A percentile compares a stretch with the other conserved stretches of the same genome.
Conservation (phyloP, 2,329 filamentous ascomycete species). For the Teratosphaeria destructans region DNA sequence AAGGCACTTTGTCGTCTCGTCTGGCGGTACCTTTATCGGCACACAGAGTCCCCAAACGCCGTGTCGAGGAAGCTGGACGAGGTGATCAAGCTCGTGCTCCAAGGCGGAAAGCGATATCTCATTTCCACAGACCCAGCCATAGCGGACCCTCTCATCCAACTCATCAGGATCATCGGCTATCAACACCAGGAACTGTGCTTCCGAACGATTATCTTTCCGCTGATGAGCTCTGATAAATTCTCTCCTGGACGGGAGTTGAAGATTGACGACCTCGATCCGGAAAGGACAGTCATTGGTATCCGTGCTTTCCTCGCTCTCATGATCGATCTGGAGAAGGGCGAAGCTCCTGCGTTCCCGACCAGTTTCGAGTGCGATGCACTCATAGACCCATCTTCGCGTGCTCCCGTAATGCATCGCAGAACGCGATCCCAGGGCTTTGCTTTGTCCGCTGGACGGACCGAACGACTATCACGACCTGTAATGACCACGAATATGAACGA, state of each 20-base stretch:
- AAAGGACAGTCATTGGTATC: slow-evolving; percentile 95
- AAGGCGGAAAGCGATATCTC: slow-evolving; percentile 67
- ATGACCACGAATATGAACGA: slow-evolving; percentile 57
- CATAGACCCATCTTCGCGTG: slow-evolving; percentile 28
- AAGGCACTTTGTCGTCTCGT: slow-evolving; percentile 82
- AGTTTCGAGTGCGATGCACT: slow-evolving; percentile 43
- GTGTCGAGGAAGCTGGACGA: slow-evolving; percentile 78
- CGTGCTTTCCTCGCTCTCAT: slow-evolving; percentile 88
- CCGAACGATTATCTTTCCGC: slow-evolving; percentile 80
- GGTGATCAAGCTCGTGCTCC: slow-evolving; percentile 73
- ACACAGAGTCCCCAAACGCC: slow-evolving; percentile 55
- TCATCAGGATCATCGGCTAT: slow-evolving; percentile 89
- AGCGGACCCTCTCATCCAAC: slow-evolving; percentile 80
- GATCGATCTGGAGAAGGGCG: slow-evolving; percentile 78
- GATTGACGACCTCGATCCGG: slow-evolving; percentile 88
- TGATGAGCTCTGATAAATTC: slow-evolving; percentile 90
- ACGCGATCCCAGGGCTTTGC: slow-evolving; percentile 27
- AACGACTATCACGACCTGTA: slow-evolving; percentile 55
- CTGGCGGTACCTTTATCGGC: slow-evolving; percentile 87
- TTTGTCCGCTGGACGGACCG: slow-evolving; percentile 42
- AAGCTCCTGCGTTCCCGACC: slow-evolving; percentile 75
- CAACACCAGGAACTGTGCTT: slow-evolving; percentile 93
- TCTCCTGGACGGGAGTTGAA: slow-evolving; percentile 57
- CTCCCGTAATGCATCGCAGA: slow-evolving; percentile 25
- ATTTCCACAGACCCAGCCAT: slow-evolving; percentile 75